phyloP scores from a whole-genome alignment of 208 protist genomes.

The Zelonia costaricensis region DNA sequence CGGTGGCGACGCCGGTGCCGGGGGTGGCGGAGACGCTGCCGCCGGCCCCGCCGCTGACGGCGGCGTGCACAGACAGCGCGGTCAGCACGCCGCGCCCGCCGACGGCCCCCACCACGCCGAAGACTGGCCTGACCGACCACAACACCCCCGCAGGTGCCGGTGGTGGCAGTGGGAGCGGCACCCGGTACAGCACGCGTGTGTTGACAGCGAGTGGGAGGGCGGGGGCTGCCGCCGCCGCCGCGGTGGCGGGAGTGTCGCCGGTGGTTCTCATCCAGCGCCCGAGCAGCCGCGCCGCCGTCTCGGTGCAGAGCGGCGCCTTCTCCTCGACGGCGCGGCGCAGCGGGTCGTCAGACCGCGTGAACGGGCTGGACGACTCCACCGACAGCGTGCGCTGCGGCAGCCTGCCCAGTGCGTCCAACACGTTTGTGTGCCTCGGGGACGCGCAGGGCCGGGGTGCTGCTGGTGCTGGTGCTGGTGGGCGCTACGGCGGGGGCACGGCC shows the following conservation, averaged over 20 bases:
- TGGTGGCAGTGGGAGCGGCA: too few relatives aligned
- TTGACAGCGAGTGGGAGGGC: too few relatives aligned
- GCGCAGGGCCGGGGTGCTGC: background rate
- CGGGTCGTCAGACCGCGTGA: slow-evolving; percentile 14
- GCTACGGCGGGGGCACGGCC: slow-evolving; percentile 1
- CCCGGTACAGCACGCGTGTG: too few relatives aligned
- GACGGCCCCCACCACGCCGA: too few relatives aligned
- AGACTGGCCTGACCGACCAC: too few relatives aligned
- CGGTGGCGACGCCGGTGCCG: too few relatives aligned
- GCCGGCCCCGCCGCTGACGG: too few relatives aligned
- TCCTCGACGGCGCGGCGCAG: background rate
- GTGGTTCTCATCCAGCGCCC: background rate
- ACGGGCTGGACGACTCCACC: slow-evolving; percentile 21
- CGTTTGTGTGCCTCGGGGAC: background rate
- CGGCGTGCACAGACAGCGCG: too few relatives aligned
- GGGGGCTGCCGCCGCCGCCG: background rate
- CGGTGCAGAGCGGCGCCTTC: slow-evolving; percentile 6
- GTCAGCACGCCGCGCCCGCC: too few relatives aligned
- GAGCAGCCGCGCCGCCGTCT: background rate
- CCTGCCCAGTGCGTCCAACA: slow-evolving; percentile 1
- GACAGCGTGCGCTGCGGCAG: slow-evolving; percentile 21
- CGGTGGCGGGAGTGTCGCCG: background rate
- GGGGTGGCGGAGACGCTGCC: too few relatives aligned
- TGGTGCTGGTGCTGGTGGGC: background rate
- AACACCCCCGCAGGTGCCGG: too few relatives aligned